Conservation (phyloP, 139 green algal genomes). For the Raphidocelis subcapitata region DNA sequence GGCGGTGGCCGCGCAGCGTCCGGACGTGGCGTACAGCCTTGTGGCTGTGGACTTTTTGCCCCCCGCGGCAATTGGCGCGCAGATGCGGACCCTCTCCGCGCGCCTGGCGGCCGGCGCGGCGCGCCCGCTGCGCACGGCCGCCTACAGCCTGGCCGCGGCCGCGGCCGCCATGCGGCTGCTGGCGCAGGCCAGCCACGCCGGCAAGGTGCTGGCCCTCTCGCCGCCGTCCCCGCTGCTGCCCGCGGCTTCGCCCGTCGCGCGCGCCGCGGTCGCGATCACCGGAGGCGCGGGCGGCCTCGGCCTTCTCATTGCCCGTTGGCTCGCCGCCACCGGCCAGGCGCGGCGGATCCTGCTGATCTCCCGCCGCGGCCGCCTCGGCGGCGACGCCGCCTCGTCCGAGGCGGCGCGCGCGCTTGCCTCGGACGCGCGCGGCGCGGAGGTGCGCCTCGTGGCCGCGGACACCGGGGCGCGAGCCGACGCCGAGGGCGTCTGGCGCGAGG, state of each 20-base stretch:
- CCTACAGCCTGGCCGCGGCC: constrained; percentile 43
- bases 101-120: constrained; percentile 31
- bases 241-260: constrained; percentile 5
- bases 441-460: constrained; percentile 16
- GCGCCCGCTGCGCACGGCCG: constrained; percentile 29
- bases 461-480: constrained; percentile 12
- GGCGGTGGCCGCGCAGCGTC: constrained; percentile 66
- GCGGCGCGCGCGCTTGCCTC: no score
- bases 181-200: constrained; percentile 57
- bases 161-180: constrained; percentile 57
- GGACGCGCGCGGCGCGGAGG: neutral
- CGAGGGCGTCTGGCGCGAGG: neutral
- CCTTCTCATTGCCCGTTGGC: constrained; percentile 53
- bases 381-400: neutral
- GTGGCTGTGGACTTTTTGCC: constrained; percentile 90
- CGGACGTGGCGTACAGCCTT: constrained; percentile 72
- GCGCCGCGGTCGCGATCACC: constrained; percentile 42
- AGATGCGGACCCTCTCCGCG: constrained; percentile 33
- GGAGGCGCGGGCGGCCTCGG: constrained; percentile 59
- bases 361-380: constrained; percentile 11
- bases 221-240: constrained; percentile 2
- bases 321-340: constrained; percentile 26
- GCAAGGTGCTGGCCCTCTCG: constrained; percentile 47
- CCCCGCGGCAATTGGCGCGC: constrained; percentile 31
- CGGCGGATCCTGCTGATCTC: constrained; percentile 17